Base-by-base conservation (phyloP, 2,329 filamentous ascomycete species). In the Teratosphaeria gauchensis region DNA sequence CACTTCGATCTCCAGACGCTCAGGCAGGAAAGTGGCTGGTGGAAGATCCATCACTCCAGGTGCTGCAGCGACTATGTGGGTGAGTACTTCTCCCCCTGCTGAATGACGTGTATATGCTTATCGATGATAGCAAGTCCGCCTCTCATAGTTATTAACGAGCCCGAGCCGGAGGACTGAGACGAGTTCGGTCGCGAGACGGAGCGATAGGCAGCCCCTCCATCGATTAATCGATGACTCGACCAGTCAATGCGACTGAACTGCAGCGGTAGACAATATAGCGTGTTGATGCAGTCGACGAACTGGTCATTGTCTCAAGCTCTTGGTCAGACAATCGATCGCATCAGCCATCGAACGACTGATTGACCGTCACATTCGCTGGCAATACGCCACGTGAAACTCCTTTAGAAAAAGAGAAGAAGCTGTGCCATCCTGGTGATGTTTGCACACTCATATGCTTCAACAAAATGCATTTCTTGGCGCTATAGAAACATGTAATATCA, bases 11-110 rank as follows among this genome's bases (percentile, higher is more conserved):
- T 30, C 78, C 80, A 48, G 84, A 86, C 66, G 66, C 74, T 51
- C 73, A 78, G 51, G 80, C 82, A 62, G 80, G 81, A 46, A 83
- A 84, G 72, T 86, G 83, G 83, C 73, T 85, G 52, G 72, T 74
- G 42, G 84, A 86, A 61, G 84, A 86, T 66, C 84, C 84, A 3
- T 75, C 79, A 7, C 72, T 85, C 59, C 73, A 75, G 16, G 56
- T 59, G 16, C 65, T 71, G 19, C 64, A 68, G 54, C 59, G 59
- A n/a, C 21, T 54, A 7, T 28, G 16, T 21, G 30, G 55, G 42
- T 48, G 42, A 48, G 42, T 48, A 19, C 42, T 48, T 48, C 19
- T 48, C 16, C 35, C 14, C 2, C 35, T 14, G 9, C 2, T 1
- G 11, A 16, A 42, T n/a, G 35, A 42, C n/a, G 35, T 42, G 35